These are phyloP conservation scores for Oldenlandia corymbosa DNA, from an alignment of 257 asterid genomes.

Conservation along the genomic window DNA sequence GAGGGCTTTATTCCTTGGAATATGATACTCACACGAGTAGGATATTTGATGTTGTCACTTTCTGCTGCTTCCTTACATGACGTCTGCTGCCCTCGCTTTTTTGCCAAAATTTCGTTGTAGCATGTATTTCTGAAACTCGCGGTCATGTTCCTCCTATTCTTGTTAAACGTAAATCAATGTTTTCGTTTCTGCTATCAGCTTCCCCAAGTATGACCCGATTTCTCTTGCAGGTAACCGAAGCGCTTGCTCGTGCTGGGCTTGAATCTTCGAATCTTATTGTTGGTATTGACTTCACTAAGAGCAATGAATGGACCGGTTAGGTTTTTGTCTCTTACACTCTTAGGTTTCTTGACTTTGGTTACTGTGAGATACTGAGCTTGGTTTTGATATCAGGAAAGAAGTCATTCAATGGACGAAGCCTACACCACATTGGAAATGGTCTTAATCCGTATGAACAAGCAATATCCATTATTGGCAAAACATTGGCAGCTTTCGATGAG, in stretches of 20 bases:
- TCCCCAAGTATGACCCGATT: conserved; percentile 3
- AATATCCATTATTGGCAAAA: conserved; percentile 85
- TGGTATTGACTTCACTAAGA: conserved; percentile 93
- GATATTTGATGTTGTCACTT: neutral
- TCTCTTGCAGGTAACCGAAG: conserved; percentile 67
- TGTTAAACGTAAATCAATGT: neutral
- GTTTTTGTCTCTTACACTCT: neutral
- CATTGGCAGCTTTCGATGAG: conserved; percentile 86
- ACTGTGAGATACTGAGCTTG: conserved; percentile 24
- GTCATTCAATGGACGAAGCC: conserved; percentile 60
- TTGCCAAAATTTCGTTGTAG: neutral
- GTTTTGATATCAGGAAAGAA: conserved; percentile 50
- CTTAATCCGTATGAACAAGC: conserved; percentile 85
- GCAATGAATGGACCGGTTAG: conserved; percentile 97
- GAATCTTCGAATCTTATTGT: conserved; percentile 93
- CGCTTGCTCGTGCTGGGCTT: conserved; percentile 83
- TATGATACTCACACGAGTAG: neutral
- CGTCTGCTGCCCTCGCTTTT: neutral
- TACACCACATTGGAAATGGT: conserved; percentile 67
- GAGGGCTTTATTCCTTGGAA: neutral
- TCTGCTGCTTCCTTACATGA: too few species aligned
- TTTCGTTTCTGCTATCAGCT: neutral
- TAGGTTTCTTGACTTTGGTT: conserved; percentile 6
- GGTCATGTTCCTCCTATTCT: neutral
- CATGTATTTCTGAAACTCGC: neutral